Conservation (phyloP, 371 early-diverging fungal genomes). For the Rhizopus microsporus region DNA sequence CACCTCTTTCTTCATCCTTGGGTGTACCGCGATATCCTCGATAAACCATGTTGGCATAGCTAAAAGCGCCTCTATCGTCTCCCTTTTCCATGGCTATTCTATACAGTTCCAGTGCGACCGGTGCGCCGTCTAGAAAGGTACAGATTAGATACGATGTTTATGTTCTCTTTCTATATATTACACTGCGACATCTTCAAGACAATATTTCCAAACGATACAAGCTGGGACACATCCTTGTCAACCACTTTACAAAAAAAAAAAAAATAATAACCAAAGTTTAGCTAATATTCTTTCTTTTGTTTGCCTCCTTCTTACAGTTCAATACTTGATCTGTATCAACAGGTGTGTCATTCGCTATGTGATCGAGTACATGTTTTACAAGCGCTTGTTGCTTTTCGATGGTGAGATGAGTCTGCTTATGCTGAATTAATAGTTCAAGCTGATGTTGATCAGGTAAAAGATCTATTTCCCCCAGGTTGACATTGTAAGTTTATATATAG, state of each 20-base stretch:
- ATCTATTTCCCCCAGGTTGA: constrained; percentile 4
- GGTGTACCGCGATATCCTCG: constrained; percentile 39
- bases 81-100: constrained; percentile 44
- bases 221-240: constrained; percentile 15
- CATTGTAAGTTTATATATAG: neutral
- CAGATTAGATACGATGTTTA: neutral
- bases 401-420: constrained; percentile 24
- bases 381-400: constrained; percentile 33
- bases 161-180: constrained; percentile 8
- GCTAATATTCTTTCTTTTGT: neutral
- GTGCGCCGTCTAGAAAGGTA: constrained; percentile 24
- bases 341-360: constrained; percentile 13
- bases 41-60: constrained; percentile 52
- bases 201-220: constrained; percentile 27
- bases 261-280: neutral
- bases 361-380: constrained; percentile 16
- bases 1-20: constrained; percentile 37
- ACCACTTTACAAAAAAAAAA: constrained; percentile 22
- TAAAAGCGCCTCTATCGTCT: constrained; percentile 49
- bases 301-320: constrained; percentile 15
- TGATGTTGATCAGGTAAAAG: constrained; percentile 38
- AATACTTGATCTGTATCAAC: constrained; percentile 11
- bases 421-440: constrained; percentile 23
- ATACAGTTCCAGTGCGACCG: constrained; percentile 41
- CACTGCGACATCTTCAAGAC: constrained; percentile 26